phyloP scores from a whole-genome alignment of 2,329 filamentous ascomycete genomes.

The Diaporthe vexans region DNA sequence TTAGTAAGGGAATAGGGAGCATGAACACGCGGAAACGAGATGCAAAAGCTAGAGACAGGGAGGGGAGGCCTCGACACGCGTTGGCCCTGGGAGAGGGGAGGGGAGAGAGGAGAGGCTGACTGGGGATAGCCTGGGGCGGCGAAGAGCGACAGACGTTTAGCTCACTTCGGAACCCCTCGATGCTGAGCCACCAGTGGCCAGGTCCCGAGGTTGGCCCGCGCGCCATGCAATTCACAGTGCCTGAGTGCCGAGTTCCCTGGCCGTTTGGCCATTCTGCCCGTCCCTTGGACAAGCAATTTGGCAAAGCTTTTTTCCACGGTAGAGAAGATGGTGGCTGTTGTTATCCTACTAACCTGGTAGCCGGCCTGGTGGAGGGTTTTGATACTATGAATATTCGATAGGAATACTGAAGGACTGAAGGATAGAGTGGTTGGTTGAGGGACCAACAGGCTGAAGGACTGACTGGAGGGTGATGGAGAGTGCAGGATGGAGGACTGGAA shows the following conservation, averaged over 20 bases:
- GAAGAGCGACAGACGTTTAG: slow-evolving; percentile 8
- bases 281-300: slow-evolving; percentile 2
- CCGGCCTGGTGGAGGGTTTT: neutral
- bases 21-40: neutral
- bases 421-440: neutral
- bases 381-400: neutral
- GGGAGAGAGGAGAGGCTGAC: neutral
- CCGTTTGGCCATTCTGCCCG: neutral
- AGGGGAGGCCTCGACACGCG: neutral
- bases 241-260: neutral
- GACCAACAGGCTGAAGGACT: neutral
- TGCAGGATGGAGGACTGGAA: neutral
- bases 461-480: neutral
- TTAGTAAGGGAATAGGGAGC: neutral
- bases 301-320: neutral
- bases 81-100: no score
- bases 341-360: no score
- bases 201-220: slow-evolving; percentile 5
- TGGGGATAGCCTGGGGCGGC: slow-evolving; percentile 14
- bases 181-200: neutral
- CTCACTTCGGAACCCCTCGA: neutral
- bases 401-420: neutral
- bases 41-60: neutral
- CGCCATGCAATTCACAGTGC: neutral
- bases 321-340: neutral